phyloP scores from a whole-genome alignment of 2,329 filamentous ascomycete species.

The Mollisia scopiformis region DNA sequence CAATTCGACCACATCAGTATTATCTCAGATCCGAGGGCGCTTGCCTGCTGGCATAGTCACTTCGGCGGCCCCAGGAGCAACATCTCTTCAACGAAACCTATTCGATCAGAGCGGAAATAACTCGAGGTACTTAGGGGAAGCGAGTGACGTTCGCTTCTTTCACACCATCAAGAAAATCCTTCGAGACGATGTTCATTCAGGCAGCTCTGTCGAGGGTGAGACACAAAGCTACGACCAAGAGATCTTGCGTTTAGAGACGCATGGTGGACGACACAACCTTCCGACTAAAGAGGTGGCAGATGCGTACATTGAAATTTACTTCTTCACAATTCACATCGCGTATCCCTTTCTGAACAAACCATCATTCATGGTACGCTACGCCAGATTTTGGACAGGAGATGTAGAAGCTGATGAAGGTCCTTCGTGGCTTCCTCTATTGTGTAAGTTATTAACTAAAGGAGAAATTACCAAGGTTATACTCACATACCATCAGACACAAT shows the following conservation, averaged over 20 bases:
- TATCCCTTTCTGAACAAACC: conserved; percentile 4
- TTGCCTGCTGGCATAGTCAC: no score
- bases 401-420: background rate
- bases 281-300: background rate
- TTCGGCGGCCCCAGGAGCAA: no score
- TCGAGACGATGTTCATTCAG: background rate
- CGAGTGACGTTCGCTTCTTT: conserved; percentile 12
- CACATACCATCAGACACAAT: background rate
- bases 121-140: conserved; percentile 14
- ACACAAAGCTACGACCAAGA: conserved; percentile 3
- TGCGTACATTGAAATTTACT: background rate
- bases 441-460: background rate
- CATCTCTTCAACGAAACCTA: background rate
- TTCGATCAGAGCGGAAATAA: background rate
- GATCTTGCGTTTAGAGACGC: background rate
- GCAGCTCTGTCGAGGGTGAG: background rate
- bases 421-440: conserved; percentile 2
- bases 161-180: background rate
- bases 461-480: background rate
- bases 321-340: conserved; percentile 4
- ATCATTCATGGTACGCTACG: background rate
- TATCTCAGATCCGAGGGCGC: no score
- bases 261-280: background rate
- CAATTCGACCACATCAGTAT: no score
- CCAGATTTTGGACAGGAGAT: conserved; percentile 1